phyloP scores from a whole-genome alignment of 2,329 filamentous ascomycete genomes.

The Leptographium radiaticola region DNA sequence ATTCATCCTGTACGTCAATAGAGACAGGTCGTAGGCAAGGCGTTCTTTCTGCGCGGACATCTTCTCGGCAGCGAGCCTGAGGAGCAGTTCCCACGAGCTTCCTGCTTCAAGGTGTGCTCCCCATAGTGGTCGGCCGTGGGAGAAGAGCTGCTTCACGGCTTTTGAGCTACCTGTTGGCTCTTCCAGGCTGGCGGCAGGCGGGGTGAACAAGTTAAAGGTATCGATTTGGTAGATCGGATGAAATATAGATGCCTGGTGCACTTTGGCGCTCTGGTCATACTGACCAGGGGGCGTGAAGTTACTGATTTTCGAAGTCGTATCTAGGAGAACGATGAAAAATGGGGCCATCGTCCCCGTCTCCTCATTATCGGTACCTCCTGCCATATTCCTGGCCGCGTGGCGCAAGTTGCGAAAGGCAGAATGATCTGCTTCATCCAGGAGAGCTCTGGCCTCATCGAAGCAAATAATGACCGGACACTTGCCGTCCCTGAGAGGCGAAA shows the following conservation, averaged over 20 bases:
- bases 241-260: neutral
- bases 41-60: neutral
- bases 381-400: slow-evolving; percentile 3
- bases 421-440: neutral
- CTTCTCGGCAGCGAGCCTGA: neutral
- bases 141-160: neutral
- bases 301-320: neutral
- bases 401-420: neutral
- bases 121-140: slow-evolving; percentile 1
- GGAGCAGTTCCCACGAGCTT: neutral
- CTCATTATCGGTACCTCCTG: neutral
- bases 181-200: neutral
- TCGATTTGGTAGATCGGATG: neutral
- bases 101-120: neutral
- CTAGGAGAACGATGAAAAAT: neutral
- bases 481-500: neutral
- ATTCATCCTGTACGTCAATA: slow-evolving; percentile 1
- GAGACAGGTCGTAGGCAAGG: neutral
- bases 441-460: slow-evolving; percentile 1
- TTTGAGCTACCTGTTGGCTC: neutral
- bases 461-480: neutral
- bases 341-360: neutral
- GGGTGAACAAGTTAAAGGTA: neutral
- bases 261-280: neutral
- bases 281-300: neutral